Evolutionary conservation across 1,284 basidiomycete species (phyloP).

Genomic region (Microstroma glucosiphilum): DNA sequence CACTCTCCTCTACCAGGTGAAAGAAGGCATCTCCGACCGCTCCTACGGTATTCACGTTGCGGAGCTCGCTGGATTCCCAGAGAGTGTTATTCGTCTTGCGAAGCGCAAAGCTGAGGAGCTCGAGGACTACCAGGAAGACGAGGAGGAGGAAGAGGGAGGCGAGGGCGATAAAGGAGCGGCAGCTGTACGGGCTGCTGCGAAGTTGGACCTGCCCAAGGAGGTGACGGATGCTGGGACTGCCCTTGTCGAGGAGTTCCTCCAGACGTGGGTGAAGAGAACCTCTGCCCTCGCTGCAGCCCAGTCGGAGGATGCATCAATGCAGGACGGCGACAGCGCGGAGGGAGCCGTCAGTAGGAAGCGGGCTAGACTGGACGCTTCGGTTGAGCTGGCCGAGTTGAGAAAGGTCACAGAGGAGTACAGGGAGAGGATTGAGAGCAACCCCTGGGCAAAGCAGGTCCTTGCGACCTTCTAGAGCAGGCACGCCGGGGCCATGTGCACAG

Average conservation of each 20-base stretch:
- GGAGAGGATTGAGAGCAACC: conserved; percentile 65
- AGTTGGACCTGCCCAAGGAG: conserved; percentile 43
- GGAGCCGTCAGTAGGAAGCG: not conserved
- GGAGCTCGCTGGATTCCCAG: conserved; percentile 89
- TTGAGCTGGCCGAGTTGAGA: conserved; percentile 63
- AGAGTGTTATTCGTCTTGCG: conserved; percentile 85
- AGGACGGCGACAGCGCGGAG: conserved; percentile 20
- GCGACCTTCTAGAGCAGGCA: conserved; percentile 34
- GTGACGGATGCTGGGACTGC: conserved; percentile 71
- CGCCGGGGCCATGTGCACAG: no score
- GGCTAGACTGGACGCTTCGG: conserved; percentile 53
- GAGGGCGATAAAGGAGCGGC: not conserved
- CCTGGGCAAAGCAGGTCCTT: conserved; percentile 68
- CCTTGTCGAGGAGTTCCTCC: conserved; percentile 73
- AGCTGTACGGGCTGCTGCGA: conserved; percentile 9
- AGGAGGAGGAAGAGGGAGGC: not conserved
- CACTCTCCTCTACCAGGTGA: conserved; percentile 88
- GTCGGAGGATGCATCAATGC: conserved; percentile 49
- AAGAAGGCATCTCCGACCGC: conserved; percentile 67
- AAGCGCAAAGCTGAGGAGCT: conserved; percentile 91
- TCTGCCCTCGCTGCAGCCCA: conserved; percentile 43
- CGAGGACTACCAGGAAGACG: conserved; percentile 70
- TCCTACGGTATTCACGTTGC: conserved; percentile 93
- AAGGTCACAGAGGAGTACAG: conserved; percentile 64
- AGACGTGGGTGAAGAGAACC: conserved; percentile 60